Base-by-base conservation (phyloP, 345 rosid genomes). In the Tarenaya hassleriana region DNA sequence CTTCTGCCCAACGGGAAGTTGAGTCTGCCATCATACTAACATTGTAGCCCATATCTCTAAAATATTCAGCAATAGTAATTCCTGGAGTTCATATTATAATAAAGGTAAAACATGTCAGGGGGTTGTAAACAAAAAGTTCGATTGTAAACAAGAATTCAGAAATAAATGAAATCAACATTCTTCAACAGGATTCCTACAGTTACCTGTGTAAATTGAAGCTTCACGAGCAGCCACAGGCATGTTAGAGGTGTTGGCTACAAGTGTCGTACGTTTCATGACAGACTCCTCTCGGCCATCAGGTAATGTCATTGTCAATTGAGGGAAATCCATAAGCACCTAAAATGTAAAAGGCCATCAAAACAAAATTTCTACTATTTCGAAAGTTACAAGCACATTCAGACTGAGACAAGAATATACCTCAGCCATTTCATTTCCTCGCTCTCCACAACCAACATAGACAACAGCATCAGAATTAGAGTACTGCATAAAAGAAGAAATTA, bases 241-340 rank as follows among this genome's bases (percentile, higher is more conserved):
- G 75, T 86, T 94, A 66, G 99, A 94, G 64, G 99, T 94, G 69
- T 94, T 94, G 63, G 97, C 99, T 51, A 94, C 97, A 64, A 94
- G 89, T 27, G 95, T 94, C 20, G 97, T 94, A 18, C 99, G 96
- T 79, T 94, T 94, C 99, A 94, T 94, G 70, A 94, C 99, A 72
- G 99, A 94, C 74, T 94, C 99, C 76, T 94, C 99, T 52, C 99
- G 99, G 44, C 99, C 99, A 84, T 94, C 99, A 67, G 97, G 95
- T 71, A 94, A 68, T 41, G 99, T 88, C 99, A 94, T 94, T 50
- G 99, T 94, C 82, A 88, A 74, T 94, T 94, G 96, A 47, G 99
- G 97, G 60, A 94, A 94, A 74, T 94, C 99, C 99, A 94, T 94
- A 64, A 94, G 97, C 61, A 94, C 99, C 99, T 86, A 61, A 53